phyloP scores from a whole-genome alignment of 2,329 filamentous ascomycete genomes.

The Coniochaeta sp. region DNA sequence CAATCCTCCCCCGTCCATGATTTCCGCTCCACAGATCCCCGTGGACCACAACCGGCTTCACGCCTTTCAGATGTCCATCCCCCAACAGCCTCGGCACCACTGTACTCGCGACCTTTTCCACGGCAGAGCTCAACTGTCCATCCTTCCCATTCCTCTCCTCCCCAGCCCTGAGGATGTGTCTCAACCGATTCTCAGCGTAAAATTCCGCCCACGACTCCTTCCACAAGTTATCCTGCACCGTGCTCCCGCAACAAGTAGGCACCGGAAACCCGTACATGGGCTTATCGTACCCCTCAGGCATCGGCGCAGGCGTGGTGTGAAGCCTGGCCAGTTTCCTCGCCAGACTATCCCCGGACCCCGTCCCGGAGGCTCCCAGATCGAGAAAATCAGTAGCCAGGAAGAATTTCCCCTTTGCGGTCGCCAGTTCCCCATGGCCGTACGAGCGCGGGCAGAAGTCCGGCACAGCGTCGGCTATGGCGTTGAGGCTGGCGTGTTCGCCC shows the following conservation, averaged over 20 bases:
- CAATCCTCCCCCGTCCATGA: conserved; percentile 58
- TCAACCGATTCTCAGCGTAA: conserved; percentile 68
- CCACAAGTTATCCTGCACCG: conserved; percentile 72
- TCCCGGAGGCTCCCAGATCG: conserved; percentile 44
- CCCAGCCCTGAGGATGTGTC: conserved; percentile 52
- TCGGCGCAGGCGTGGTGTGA: conserved; percentile 67
- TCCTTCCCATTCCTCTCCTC: conserved; percentile 58
- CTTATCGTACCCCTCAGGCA: conserved; percentile 46
- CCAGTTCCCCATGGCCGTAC: conserved; percentile 60
- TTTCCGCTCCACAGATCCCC: conserved; percentile 95
- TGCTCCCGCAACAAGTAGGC: conserved; percentile 79
- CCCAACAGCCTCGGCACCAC: conserved; percentile 75
- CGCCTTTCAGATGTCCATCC: conserved; percentile 53
- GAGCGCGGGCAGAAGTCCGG: conserved; percentile 70
- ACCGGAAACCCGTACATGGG: conserved; percentile 78
- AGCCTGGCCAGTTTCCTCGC: conserved; percentile 71
- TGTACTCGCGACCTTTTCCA: conserved; percentile 53
- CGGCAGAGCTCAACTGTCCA: conserved; percentile 48
- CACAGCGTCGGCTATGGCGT: conserved; percentile 66
- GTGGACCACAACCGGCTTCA: conserved; percentile 76
- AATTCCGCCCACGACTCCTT: conserved; percentile 74
- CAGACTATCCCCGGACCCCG: conserved; percentile 47
- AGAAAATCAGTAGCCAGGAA: conserved; percentile 76
- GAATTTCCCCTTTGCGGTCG: conserved; percentile 38
- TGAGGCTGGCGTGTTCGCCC: conserved; percentile 78